These are phyloP conservation scores for Sphaerulina vaccinii DNA, from an alignment of 2,329 filamentous ascomycete genomes.

Conservation along the genomic window DNA sequence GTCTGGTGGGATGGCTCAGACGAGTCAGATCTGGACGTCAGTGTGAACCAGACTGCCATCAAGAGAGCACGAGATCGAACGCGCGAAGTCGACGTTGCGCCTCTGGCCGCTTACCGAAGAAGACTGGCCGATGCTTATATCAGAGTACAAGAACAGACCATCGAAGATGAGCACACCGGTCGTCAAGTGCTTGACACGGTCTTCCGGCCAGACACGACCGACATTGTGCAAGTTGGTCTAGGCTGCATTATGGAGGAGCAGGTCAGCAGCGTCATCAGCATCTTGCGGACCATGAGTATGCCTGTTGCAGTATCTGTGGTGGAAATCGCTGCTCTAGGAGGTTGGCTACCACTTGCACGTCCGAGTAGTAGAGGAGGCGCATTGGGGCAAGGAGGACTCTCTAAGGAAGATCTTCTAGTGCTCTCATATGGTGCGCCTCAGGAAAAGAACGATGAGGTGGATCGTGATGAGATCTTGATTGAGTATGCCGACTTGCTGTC, in stretches of 20 bases:
- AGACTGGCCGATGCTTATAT: constrained; percentile 71
- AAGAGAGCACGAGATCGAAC: constrained; percentile 35
- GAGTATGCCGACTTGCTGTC: constrained; percentile 69
- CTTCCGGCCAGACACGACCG: constrained; percentile 73
- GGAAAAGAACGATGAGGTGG: constrained; percentile 64
- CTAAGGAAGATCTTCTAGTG: constrained; percentile 81
- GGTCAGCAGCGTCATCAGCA: constrained; percentile 68
- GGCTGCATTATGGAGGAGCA: constrained; percentile 83
- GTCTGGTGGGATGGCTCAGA: constrained; percentile 91
- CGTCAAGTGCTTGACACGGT: constrained; percentile 35
- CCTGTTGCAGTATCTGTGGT: constrained; percentile 74
- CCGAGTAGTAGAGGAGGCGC: constrained; percentile 50
- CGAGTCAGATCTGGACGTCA: constrained; percentile 47
- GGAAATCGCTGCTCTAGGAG: constrained; percentile 78
- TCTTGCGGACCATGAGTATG: constrained; percentile 78
- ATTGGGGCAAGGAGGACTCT: constrained; percentile 61
- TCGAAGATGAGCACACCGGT: constrained; percentile 51
- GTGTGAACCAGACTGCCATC: constrained; percentile 46
- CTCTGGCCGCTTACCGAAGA: constrained; percentile 68
- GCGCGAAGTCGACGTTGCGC: constrained; percentile 51
- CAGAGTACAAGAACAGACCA: constrained; percentile 52
- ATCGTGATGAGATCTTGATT: constrained; percentile 77
- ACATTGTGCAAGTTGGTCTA: constrained; percentile 75
- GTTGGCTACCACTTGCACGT: constrained; percentile 69
- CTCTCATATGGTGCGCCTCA: constrained; percentile 65